These are phyloP conservation scores for Beauveria australis DNA, from an alignment of 2,329 filamentous ascomycete genomes.

Conservation along the genomic window DNA sequence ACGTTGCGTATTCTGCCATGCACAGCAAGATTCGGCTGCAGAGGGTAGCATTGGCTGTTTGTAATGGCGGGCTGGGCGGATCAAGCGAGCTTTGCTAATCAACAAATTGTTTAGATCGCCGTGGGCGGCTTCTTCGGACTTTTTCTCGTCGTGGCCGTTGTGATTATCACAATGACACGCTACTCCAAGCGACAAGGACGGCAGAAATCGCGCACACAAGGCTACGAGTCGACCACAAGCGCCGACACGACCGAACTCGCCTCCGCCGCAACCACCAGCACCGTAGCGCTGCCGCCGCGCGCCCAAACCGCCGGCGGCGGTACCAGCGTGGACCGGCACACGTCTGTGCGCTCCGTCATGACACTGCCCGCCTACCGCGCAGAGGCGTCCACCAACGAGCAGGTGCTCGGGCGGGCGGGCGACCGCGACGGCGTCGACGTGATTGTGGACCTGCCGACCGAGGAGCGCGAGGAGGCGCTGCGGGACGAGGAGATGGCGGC, in stretches of 20 bases:
- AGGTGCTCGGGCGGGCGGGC: slow-evolving; percentile 78
- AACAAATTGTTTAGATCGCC: not conserved
- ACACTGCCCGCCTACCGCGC: slow-evolving; percentile 80
- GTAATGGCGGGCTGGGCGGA: not conserved
- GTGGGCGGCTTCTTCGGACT: not conserved
- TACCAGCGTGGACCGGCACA: slow-evolving; percentile 62
- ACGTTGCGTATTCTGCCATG: not conserved
- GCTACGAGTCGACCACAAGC: slow-evolving; percentile 3
- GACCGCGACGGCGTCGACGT: slow-evolving; percentile 87
- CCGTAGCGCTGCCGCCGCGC: not conserved
- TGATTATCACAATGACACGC: not conserved
- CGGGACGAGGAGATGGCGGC: slow-evolving; percentile 90
- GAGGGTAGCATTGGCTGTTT: not conserved
- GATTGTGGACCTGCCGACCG: slow-evolving; percentile 76
- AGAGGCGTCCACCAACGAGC: slow-evolving; percentile 65
- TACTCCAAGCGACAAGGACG: not conserved
- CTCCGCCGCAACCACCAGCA: not conserved
- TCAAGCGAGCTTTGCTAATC: not conserved
- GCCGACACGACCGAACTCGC: slow-evolving; percentile 2
- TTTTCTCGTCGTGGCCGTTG: not conserved
- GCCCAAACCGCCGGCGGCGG: not conserved
- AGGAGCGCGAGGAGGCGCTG: slow-evolving; percentile 67
- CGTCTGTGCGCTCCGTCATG: slow-evolving; percentile 86
- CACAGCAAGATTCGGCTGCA: no score
- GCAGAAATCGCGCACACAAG: not conserved